Conservation (phyloP, 1,284 basidiomycete species). For the Moniliophthora roreri region DNA sequence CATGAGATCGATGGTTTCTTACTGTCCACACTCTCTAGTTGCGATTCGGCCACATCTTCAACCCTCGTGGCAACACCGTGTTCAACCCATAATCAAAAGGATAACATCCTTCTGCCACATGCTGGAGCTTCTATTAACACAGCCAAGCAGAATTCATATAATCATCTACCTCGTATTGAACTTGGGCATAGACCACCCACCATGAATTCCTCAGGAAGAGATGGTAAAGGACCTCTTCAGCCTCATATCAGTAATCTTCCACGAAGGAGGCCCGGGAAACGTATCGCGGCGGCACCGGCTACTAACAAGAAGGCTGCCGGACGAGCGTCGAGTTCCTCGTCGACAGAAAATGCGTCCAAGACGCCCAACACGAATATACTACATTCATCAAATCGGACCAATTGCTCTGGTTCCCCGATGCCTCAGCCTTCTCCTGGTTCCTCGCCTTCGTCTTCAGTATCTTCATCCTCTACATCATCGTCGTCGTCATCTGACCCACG, state of each 20-base stretch:
- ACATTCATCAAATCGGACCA: background rate
- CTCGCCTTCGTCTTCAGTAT: background rate
- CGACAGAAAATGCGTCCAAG: background rate
- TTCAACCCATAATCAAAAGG: slow-evolving; percentile 4
- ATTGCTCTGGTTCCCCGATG: background rate
- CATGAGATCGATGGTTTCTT: background rate
- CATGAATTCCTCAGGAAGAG: background rate
- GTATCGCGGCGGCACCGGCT: background rate
- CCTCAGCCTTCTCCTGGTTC: background rate
- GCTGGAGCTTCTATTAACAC: background rate
- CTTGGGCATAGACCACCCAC: background rate
- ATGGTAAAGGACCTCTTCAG: slow-evolving; percentile 12
- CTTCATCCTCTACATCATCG: background rate
- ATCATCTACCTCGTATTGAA: background rate
- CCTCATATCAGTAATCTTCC: slow-evolving; percentile 15
- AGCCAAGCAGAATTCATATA: background rate
- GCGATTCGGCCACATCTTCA: slow-evolving; percentile 7
- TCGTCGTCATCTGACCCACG: background rate
- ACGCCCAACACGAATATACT: background rate
- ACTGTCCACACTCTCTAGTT: background rate
- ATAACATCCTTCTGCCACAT: background rate
- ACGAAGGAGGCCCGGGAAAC: slow-evolving; percentile 2
- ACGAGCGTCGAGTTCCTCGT: background rate
- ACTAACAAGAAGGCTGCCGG: background rate
- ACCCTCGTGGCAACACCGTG: slow-evolving; percentile 12